Conservation (phyloP, 1,284 basidiomycete genomes). For the Puccinia novopanici region DNA sequence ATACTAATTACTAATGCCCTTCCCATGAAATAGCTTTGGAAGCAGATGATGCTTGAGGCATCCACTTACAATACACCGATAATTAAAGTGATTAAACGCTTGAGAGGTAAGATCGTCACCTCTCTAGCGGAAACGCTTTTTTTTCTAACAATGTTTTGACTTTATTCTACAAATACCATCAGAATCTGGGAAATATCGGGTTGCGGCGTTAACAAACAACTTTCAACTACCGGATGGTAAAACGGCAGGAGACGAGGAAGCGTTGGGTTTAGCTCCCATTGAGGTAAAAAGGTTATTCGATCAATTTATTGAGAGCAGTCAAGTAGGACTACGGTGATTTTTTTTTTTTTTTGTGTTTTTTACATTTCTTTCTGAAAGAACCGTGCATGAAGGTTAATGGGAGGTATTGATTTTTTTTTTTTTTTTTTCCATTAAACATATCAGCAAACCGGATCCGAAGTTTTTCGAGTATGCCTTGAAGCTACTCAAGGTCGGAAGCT, state of each 20-base stretch:
- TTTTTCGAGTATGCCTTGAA: constrained; percentile 59
- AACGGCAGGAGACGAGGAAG: constrained; percentile 53
- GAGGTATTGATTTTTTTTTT: no score
- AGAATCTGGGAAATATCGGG: constrained; percentile 53
- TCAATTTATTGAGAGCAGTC: constrained; percentile 58
- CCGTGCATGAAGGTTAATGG: no score
- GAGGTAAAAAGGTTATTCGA: constrained; percentile 58
- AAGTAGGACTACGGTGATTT: constrained; percentile 58
- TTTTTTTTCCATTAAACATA: background rate
- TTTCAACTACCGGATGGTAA: constrained; percentile 56
- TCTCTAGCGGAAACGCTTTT: background rate
- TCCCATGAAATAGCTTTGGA: constrained; percentile 56
- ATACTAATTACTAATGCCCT: background rate
- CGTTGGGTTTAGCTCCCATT: constrained; percentile 52
- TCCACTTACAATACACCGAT: constrained; percentile 30
- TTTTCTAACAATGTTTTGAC: background rate
- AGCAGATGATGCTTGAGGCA: constrained; percentile 57
- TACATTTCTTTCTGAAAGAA: background rate
- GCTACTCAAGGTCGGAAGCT: constrained; percentile 55
- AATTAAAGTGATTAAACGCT: constrained; percentile 45
- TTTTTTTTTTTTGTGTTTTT: background rate
- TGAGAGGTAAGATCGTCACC: constrained; percentile 52
- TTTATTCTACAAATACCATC: background rate
- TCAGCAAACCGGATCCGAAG: constrained; percentile 59
- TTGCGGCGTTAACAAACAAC: constrained; percentile 60